phyloP scores from a whole-genome alignment of 116 monocot genomes.

The Posidonia oceanica region DNA sequence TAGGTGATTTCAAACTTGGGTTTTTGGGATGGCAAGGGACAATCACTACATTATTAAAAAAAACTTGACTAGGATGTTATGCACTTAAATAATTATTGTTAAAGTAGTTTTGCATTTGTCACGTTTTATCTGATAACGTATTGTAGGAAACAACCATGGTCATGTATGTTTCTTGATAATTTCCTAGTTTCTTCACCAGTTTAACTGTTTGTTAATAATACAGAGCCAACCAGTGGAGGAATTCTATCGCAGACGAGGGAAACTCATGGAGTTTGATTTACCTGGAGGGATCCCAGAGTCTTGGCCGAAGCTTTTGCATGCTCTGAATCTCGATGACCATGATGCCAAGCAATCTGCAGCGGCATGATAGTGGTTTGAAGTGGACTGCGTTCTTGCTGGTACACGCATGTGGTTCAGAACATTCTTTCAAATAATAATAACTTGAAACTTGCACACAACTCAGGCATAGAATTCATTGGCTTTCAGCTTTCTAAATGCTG shows the following conservation, averaged over 20 bases:
- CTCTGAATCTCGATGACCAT: constrained; percentile 45
- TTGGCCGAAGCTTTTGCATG: constrained; percentile 58
- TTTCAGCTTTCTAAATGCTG: neutral
- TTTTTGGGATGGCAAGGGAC: too few relatives aligned
- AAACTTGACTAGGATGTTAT: too few relatives aligned
- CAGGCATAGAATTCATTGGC: constrained; percentile 1
- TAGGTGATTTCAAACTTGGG: too few relatives aligned
- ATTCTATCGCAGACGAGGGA: constrained; percentile 56
- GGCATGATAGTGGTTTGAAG: constrained; percentile 19
- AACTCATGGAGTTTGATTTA: constrained; percentile 71
- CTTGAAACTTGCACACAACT: neutral
- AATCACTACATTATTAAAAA: too few relatives aligned
- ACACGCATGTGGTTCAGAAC: neutral
- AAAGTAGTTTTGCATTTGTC: too few relatives aligned
- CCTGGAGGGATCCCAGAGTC: constrained; percentile 69
- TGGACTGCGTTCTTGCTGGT: neutral
- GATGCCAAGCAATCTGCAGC: constrained; percentile 45
- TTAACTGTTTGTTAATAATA: neutral
- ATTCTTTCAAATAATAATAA: neutral
- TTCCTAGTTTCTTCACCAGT: too few relatives aligned
- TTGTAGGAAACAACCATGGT: too few relatives aligned
- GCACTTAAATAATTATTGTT: too few relatives aligned
- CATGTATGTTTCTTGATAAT: too few relatives aligned
- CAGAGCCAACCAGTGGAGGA: constrained; percentile 87
- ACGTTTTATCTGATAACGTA: too few relatives aligned